These are phyloP conservation scores for Aspergillus viridinutans DNA, from an alignment of 2,329 filamentous ascomycete genomes.

Conservation along the genomic window DNA sequence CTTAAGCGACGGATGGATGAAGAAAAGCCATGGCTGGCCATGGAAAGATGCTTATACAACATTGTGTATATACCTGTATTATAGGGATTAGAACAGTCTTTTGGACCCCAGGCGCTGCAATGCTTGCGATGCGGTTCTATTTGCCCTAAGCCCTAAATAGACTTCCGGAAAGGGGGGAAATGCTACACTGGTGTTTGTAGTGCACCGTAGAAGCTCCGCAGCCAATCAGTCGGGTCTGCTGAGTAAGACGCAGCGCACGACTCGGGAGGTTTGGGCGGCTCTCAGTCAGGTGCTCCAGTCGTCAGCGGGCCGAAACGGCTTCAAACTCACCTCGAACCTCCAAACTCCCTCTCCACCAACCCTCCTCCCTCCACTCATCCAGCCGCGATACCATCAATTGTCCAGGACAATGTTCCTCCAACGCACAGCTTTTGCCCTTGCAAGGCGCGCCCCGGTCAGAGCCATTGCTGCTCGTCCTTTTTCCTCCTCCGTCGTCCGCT, in stretches of 20 bases:
- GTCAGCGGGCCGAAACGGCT: slow-evolving; percentile 35
- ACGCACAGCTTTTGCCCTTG: slow-evolving; percentile 44
- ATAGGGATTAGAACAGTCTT: background rate
- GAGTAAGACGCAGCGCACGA: slow-evolving; percentile 17
- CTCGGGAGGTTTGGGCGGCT: background rate
- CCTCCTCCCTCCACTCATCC: slow-evolving; percentile 21
- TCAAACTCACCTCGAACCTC: slow-evolving; percentile 38
- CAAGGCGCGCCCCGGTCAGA: slow-evolving; percentile 42
- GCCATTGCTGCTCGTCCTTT: slow-evolving; percentile 43
- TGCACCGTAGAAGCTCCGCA: slow-evolving; percentile 14
- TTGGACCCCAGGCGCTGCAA: background rate
- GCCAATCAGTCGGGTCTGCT: slow-evolving; percentile 23
- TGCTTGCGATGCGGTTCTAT: too few species aligned
- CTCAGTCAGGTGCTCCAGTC: slow-evolving; percentile 2
- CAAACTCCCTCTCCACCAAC: slow-evolving; percentile 28
- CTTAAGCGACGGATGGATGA: background rate
- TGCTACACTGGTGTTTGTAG: slow-evolving; percentile 11
- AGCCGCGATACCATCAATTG: slow-evolving; percentile 17
- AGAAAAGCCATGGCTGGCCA: background rate
- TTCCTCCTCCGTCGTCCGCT: slow-evolving; percentile 42
- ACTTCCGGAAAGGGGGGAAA: slow-evolving; percentile 10
- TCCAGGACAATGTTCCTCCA: slow-evolving; percentile 45
- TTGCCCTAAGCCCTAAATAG: slow-evolving; percentile 16
- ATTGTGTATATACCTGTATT: background rate
- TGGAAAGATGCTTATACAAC: background rate